Evolutionary conservation across 2,329 filamentous ascomycete genomes (phyloP).

Genomic region (Stemphylium lycopersici): DNA sequence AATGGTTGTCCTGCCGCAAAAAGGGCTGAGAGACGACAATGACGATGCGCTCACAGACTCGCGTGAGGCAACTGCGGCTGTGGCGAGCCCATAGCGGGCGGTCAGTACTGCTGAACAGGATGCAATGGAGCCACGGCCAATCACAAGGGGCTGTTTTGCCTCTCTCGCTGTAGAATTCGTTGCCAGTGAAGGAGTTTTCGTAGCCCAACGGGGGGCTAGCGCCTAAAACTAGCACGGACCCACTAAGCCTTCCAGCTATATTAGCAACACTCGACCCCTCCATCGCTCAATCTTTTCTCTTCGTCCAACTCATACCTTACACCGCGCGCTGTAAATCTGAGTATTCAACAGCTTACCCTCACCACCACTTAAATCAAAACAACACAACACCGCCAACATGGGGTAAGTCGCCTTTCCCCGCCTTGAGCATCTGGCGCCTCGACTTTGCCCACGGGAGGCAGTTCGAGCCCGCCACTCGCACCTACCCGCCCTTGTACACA

Average conservation of each 20-base stretch:
- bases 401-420: constrained; percentile 58
- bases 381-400: constrained; percentile 61
- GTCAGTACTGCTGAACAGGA: constrained; percentile 16
- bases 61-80: constrained; percentile 32
- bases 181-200: constrained; percentile 23
- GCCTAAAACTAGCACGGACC: constrained; percentile 13
- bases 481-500: constrained; percentile 2
- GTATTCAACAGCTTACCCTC: constrained; percentile 40
- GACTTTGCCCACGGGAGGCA: not conserved
- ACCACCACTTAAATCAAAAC: constrained; percentile 35
- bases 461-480: not conserved
- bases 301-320: constrained; percentile 22
- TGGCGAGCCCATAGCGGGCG: constrained; percentile 27
- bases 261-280: constrained; percentile 15
- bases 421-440: constrained; percentile 20
- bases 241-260: constrained; percentile 16
- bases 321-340: constrained; percentile 20
- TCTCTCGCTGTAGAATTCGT: constrained; percentile 14
- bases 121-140: constrained; percentile 16
- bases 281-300: constrained; percentile 15
- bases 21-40: constrained; percentile 9
- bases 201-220: constrained; percentile 22
- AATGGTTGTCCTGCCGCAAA: not conserved
- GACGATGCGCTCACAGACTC: constrained; percentile 20
- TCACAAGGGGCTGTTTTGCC: constrained; percentile 15